phyloP scores from a whole-genome alignment of 345 rosid species.

The Lagerstroemia speciosa region DNA sequence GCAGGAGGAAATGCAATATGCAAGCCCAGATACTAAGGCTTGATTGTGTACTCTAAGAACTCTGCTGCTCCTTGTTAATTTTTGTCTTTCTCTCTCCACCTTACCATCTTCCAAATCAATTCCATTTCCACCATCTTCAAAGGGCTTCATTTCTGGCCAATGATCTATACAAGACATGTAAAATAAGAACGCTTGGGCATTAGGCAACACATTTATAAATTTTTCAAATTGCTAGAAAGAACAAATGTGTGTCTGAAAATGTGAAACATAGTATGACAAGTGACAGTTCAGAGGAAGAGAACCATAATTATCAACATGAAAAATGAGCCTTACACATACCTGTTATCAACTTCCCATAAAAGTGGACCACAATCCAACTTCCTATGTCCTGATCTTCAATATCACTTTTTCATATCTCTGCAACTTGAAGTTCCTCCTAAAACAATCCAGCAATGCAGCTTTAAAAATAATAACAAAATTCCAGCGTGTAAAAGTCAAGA shows the following conservation, averaged over 20 bases:
- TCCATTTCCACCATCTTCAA: slow-evolving; percentile 50
- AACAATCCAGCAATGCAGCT: not conserved
- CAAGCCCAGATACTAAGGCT: slow-evolving; percentile 79
- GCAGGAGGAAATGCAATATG: slow-evolving; percentile 93
- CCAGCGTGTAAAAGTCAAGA: not conserved
- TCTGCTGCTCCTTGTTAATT: slow-evolving; percentile 28
- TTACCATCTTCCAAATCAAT: slow-evolving; percentile 80
- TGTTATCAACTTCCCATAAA: not conserved
- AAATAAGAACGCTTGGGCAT: not conserved
- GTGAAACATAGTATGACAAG: not conserved
- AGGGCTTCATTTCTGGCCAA: slow-evolving; percentile 42
- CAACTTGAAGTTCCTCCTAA: not conserved
- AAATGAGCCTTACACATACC: not conserved
- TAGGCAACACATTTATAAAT: not conserved
- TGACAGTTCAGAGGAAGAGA: not conserved
- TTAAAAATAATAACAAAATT: not conserved
- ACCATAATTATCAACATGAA: no score
- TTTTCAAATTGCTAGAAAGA: not conserved
- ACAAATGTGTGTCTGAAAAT: not conserved
- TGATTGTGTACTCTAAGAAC: slow-evolving; percentile 48
- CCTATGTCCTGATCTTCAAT: not conserved
- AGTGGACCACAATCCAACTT: not conserved
- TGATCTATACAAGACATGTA: slow-evolving; percentile 27
- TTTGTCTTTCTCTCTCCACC: slow-evolving; percentile 49
- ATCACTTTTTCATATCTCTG: not conserved